Percentiles rank a stretch among this genome's conserved stretches.
Evolutionary conservation across 257 asterid genomes (phyloP).

Genomic region (Verbena officinalis): DNA sequence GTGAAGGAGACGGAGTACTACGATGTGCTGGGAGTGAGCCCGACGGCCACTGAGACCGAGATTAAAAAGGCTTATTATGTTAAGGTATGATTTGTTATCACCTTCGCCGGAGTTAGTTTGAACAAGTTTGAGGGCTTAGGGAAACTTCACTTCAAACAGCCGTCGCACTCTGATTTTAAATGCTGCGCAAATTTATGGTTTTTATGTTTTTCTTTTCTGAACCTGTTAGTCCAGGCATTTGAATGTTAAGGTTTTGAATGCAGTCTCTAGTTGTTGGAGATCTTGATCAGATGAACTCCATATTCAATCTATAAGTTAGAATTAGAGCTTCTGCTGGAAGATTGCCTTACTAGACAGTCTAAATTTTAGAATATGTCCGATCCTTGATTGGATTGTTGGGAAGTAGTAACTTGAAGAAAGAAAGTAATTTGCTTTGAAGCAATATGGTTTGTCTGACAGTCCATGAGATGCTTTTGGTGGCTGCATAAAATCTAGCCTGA

Average conservation of each 20-base stretch:
- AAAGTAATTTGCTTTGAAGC: background rate
- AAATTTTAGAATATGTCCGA: background rate
- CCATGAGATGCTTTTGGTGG: background rate
- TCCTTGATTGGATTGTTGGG: background rate
- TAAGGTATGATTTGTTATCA: conserved; percentile 46
- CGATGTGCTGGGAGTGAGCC: conserved; percentile 77
- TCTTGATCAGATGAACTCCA: background rate
- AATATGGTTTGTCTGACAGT: background rate
- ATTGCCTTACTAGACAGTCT: background rate
- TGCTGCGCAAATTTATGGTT: background rate
- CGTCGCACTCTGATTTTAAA: conserved; percentile 12
- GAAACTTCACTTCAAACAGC: conserved; percentile 19
- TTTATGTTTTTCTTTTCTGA: background rate
- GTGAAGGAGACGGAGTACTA: conserved; percentile 82
- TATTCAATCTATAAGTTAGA: background rate
- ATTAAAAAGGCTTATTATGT: conserved; percentile 78
- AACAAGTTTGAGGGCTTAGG: background rate
- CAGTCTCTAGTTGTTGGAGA: background rate
- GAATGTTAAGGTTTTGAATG: background rate
- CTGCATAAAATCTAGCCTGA: background rate
- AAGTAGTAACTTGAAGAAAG: background rate
- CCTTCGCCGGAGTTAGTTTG: background rate
- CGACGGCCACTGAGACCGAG: conserved; percentile 67
- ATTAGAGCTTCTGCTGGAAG: background rate
- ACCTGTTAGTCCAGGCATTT: background rate